Conservation (phyloP, 2,329 filamentous ascomycete genomes). For the Claviceps spartinae region DNA sequence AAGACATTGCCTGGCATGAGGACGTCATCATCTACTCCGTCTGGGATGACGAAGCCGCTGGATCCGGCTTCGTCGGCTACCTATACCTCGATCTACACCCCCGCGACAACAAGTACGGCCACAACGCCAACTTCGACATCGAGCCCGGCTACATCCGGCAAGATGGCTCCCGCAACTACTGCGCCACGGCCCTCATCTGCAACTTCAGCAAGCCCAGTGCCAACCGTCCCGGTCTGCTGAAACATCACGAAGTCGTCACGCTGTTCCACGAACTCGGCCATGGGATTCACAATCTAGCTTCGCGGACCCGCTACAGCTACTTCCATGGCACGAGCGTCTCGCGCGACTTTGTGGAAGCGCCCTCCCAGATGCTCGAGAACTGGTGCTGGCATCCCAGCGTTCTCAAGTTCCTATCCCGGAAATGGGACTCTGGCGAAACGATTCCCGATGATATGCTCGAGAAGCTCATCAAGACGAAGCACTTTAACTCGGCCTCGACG, state of each 20-base stretch:
- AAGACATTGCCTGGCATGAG: slow-evolving; percentile 68
- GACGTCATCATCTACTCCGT: slow-evolving; percentile 75
- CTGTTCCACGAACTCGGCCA: slow-evolving; percentile 69
- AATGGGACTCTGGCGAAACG: slow-evolving; percentile 55
- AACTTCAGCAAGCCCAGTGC: slow-evolving; percentile 73
- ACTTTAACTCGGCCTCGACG: slow-evolving; percentile 68
- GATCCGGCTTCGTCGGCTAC: slow-evolving; percentile 63
- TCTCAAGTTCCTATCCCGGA: slow-evolving; percentile 53
- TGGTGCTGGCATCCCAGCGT: slow-evolving; percentile 60
- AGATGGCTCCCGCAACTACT: slow-evolving; percentile 59
- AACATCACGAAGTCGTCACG: slow-evolving; percentile 72
- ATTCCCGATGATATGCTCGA: slow-evolving; percentile 65
- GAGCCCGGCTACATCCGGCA: slow-evolving; percentile 56
- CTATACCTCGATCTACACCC: slow-evolving; percentile 74
- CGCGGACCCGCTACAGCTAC: slow-evolving; percentile 46
- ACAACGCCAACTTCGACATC: slow-evolving; percentile 74
- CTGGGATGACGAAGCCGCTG: slow-evolving; percentile 63
- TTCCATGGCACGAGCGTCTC: slow-evolving; percentile 57
- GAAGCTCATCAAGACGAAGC: slow-evolving; percentile 62
- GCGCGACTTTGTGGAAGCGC: slow-evolving; percentile 58
- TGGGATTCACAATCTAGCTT: slow-evolving; percentile 56
- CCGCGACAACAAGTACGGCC: slow-evolving; percentile 69
- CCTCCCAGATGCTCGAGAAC: slow-evolving; percentile 62
- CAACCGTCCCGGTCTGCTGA: slow-evolving; percentile 64
- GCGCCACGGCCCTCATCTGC: slow-evolving; percentile 68